Percentiles rank a stretch among this genome's conserved stretches.
Evolutionary conservation across 305 asterid genomes (phyloP).

Genomic region (Plantago coronopus): DNA sequence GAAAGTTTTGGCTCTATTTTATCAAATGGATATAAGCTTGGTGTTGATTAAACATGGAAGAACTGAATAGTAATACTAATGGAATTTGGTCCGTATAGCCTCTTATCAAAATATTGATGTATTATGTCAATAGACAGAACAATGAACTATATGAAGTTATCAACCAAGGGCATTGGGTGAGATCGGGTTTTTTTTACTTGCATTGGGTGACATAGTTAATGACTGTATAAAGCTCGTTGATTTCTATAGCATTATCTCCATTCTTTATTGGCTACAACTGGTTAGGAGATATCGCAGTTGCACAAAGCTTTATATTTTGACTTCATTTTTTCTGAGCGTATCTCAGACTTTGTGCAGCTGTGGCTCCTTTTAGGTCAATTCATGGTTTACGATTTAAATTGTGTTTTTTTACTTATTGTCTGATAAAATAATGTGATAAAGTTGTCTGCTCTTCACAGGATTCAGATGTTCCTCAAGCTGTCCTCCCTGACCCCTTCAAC

Average conservation of each 20-base stretch:
- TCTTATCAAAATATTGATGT: neutral
- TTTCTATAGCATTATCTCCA: slow-evolving; percentile 3
- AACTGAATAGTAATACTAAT: neutral
- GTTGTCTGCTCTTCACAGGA: slow-evolving; percentile 38
- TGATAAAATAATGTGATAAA: slow-evolving; percentile 18
- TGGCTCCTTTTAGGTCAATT: too few relatives aligned
- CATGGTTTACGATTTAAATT: too few relatives aligned
- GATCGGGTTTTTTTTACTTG: too few relatives aligned
- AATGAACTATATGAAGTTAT: neutral
- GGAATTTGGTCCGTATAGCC: slow-evolving; percentile 1
- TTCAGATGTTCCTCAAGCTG: slow-evolving; percentile 69
- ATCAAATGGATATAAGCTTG: neutral
- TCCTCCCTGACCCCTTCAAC: slow-evolving; percentile 60
- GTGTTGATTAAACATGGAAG: slow-evolving; percentile 11
- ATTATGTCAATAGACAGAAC: neutral
- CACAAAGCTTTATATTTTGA: too few relatives aligned
- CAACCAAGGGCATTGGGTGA: neutral
- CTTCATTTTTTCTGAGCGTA: too few relatives aligned
- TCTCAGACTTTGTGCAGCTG: too few relatives aligned
- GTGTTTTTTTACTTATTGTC: slow-evolving; percentile 5
- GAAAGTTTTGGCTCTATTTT: neutral
- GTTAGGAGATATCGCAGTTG: too few relatives aligned
- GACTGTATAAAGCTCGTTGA: neutral
- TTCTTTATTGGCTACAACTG: neutral
- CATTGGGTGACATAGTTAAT: too few relatives aligned